phyloP scores from a whole-genome alignment of 768 basidiomycete species.

The Lactifluus subvellereus region DNA sequence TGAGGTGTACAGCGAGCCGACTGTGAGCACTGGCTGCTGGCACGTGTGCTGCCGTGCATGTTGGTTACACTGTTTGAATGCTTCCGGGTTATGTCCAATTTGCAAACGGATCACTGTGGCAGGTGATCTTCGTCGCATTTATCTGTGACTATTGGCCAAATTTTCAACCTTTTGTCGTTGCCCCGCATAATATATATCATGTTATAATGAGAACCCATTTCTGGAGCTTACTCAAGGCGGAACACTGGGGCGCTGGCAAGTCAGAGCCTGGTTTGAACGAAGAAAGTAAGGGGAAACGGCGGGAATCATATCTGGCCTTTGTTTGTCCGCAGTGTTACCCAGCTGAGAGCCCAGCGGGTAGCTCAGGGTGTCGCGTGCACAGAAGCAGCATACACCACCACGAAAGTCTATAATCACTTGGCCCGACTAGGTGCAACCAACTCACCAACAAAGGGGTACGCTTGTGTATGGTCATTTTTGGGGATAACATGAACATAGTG shows the following conservation, averaged over 20 bases:
- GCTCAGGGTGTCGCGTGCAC: constrained; percentile 43
- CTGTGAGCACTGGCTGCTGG: constrained; percentile 82
- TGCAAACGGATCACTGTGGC: constrained; percentile 82
- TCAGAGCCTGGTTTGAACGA: neutral
- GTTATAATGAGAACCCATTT: neutral
- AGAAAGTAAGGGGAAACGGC: neutral
- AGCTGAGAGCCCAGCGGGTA: constrained; percentile 45
- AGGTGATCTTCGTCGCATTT: constrained; percentile 68
- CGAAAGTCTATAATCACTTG: constrained; percentile 22
- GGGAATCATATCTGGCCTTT: constrained; percentile 85
- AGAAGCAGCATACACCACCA: constrained; percentile 30
- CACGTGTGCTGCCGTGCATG: constrained; percentile 79
- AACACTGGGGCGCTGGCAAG: neutral
- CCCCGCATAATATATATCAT: neutral
- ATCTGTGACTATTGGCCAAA: constrained; percentile 40
- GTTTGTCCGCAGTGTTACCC: constrained; percentile 51
- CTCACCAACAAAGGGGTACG: constrained; percentile 6
- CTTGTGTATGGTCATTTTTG: constrained; percentile 16
- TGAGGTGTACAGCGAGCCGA: constrained; percentile 71
- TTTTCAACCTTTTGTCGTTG: neutral
- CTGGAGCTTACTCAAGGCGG: neutral
- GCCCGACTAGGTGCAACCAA: neutral
- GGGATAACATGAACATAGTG: constrained; percentile 5
- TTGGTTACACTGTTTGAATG: constrained; percentile 79
- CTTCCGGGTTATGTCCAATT: constrained; percentile 79